These are phyloP conservation scores for Metschnikowia borealis DNA, from an alignment of 805 yeast species.

Conservation along the genomic window DNA sequence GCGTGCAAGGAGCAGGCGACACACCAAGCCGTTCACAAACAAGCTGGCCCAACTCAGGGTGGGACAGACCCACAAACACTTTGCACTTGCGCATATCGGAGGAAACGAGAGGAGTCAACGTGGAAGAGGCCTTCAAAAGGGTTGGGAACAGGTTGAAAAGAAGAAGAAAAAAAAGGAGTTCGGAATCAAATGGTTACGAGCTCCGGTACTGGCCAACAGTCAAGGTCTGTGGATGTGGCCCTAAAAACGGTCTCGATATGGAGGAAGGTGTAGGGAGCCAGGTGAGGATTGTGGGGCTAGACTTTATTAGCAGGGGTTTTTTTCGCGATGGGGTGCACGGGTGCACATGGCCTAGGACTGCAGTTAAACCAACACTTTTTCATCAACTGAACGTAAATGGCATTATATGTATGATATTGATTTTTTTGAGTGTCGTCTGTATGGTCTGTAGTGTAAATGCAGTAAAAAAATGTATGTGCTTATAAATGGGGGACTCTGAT, in stretches of 20 bases:
- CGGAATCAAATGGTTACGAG: no score
- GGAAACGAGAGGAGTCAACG: constrained; percentile 2
- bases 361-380: no score
- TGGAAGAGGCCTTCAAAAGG: neutral
- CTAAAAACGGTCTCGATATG: neutral
- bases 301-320: neutral
- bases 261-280: neutral
- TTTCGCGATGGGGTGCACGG: neutral
- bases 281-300: neutral
- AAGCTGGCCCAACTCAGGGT: constrained; percentile 86
- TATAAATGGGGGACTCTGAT: no score
- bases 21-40: constrained; percentile 91
- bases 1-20: constrained; percentile 87
- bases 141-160: neutral
- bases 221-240: no score
- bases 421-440: no score
- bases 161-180: no score
- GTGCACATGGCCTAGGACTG: neutral
- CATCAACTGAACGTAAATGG: no score
- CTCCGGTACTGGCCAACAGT: no score
- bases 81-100: constrained; percentile 87
- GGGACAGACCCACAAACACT: constrained; percentile 94
- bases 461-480: no score
- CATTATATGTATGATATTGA: no score
- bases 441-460: no score